These are phyloP conservation scores for Camellia oleifera DNA, from an alignment of 179 eudicot species.

Conservation along the genomic window DNA sequence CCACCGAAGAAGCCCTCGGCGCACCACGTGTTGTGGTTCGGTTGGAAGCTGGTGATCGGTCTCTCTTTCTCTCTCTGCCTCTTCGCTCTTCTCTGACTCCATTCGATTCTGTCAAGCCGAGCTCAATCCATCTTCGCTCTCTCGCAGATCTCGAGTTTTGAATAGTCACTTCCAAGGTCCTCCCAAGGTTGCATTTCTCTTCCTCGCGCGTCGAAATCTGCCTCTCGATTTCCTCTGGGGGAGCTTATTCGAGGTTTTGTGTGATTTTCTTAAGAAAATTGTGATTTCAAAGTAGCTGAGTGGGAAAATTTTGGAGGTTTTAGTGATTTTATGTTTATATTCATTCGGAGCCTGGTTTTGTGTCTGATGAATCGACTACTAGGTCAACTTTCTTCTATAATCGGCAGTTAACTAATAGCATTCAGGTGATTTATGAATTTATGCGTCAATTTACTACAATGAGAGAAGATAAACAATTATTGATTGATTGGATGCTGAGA, in stretches of 20 bases:
- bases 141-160: slow-evolving; percentile 19
- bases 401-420: slow-evolving; percentile 67
- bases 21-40: slow-evolving; percentile 37
- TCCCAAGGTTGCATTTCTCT: slow-evolving; percentile 76
- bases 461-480: background rate
- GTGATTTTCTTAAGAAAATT: background rate
- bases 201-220: slow-evolving; percentile 61
- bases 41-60: slow-evolving; percentile 42
- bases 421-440: slow-evolving; percentile 20
- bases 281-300: background rate
- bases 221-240: slow-evolving; percentile 97
- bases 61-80: slow-evolving; percentile 43
- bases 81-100: slow-evolving; percentile 28
- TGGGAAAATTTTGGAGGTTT: slow-evolving; percentile 3
- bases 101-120: slow-evolving; percentile 9
- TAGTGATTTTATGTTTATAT: slow-evolving; percentile 31
- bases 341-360: slow-evolving; percentile 83
- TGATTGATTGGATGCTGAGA: background rate
- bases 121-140: background rate
- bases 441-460: background rate
- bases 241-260: slow-evolving; percentile 74
- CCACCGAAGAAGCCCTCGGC: slow-evolving; percentile 19
- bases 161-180: slow-evolving; percentile 29
- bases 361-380: slow-evolving; percentile 74
- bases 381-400: slow-evolving; percentile 63